Evolutionary conservation across 2,329 filamentous ascomycete genomes (phyloP), one percentile per base, ranked within the genome.

Genomic region (Colletotrichum sp.): DNA sequence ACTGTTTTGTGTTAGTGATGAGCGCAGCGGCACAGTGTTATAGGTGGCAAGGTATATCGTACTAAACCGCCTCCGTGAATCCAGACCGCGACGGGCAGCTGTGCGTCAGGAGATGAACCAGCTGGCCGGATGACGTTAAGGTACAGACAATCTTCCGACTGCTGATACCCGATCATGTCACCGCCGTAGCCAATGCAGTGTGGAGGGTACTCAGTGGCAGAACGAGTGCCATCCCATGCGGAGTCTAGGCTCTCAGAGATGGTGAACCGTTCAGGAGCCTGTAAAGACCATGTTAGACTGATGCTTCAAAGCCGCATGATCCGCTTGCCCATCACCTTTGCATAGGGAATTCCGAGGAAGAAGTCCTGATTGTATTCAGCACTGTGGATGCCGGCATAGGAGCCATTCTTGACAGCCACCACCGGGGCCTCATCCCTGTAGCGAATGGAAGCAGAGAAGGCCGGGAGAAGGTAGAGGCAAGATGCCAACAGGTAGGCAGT

Each of bases 51-150:
- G 62, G 12, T 13, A 18, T 15, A 26, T 24, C 62, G 28, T 63
- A 75, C 71, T 63, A 84, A 62, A 18, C 82, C 82, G 28, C 83
- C 83, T 39, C 87, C 88, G 72, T 92, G 89, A 60, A 93, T 91
- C 90, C 91, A 93, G 1, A 92, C 86, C 13, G 86, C 87, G 8
- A 93, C 89, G 0, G 91, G 92, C 4, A 93, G 84, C 10, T 83
- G 85, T 4, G 82, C 81, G 9, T 80, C 79, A 36, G 82, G 77
- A 10, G 84, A 81, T 6, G 87, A 83, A 8, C 88, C 87, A 10
- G 88, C 82, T 0, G 91, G 90, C 5, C 92, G 87, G 30, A 93
- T 84, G 9, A 94, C 87, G 78, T 93, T 93, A 76, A 93, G 83
- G 60, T 90, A 92, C 6, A 93, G 85, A 76, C 92, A 93, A 79